A percentile compares a stretch with the other conserved stretches of the same genome.
These are phyloP conservation scores for Pythium pyrilobum DNA, from an alignment of 352 stramenopile genomes.

Conservation along the genomic window DNA sequence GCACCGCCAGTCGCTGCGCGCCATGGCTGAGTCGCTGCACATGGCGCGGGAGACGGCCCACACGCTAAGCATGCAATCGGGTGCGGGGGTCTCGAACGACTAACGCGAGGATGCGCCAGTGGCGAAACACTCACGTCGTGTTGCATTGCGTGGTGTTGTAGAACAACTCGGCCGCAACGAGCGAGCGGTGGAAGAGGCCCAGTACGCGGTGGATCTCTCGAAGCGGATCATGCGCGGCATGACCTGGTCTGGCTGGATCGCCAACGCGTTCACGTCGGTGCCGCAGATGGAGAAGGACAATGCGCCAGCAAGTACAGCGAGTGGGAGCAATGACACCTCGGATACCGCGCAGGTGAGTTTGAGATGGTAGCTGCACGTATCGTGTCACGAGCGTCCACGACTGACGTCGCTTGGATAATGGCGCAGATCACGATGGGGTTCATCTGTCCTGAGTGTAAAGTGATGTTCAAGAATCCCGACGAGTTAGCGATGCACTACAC, in stretches of 20 bases:
- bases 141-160: not conserved
- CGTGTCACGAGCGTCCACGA: not conserved
- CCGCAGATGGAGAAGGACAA: conserved; percentile 20
- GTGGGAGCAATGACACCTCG: no score
- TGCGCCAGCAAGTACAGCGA: no score
- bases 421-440: conserved; percentile 76
- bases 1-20: conserved; percentile 44
- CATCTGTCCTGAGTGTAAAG: conserved; percentile 78
- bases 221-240: conserved; percentile 60
- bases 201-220: conserved; percentile 48
- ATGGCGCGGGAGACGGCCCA: conserved; percentile 51
- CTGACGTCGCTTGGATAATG: not conserved
- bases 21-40: conserved; percentile 44
- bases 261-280: conserved; percentile 53
- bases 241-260: conserved; percentile 79
- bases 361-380: no score
- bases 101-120: not conserved
- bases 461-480: conserved; percentile 50
- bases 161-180: conserved; percentile 61
- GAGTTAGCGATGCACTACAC: conserved; percentile 57
- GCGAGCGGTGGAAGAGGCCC: conserved; percentile 46
- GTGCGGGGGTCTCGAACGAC: conserved; percentile 14
- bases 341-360: no score
- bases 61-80: conserved; percentile 57
- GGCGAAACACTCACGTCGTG: not conserved